These are phyloP conservation scores for Termitomyces sp. DNA, from an alignment of 768 basidiomycete genomes.

Conservation along the genomic window DNA sequence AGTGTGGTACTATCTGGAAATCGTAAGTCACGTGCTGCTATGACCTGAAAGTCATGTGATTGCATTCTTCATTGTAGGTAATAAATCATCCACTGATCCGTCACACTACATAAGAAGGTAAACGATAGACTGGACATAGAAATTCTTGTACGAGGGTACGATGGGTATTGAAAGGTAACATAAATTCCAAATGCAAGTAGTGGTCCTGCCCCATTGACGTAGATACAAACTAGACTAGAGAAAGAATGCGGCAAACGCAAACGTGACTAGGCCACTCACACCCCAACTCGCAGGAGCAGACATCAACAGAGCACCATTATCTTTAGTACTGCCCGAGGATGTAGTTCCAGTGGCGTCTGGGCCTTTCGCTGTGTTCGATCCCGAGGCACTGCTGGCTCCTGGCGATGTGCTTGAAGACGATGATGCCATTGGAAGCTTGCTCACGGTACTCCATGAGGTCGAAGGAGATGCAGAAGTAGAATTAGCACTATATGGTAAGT, in stretches of 20 bases:
- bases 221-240: constrained; percentile 7
- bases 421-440: constrained; percentile 38
- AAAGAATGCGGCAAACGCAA: constrained; percentile 9
- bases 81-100: too few relatives aligned
- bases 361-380: constrained; percentile 11
- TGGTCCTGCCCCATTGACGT: neutral
- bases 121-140: too few relatives aligned
- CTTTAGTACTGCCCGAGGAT: neutral
- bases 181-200: neutral
- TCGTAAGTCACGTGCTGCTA: neutral
- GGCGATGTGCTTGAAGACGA: constrained; percentile 19
- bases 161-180: too few relatives aligned
- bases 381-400: neutral
- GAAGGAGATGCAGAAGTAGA: constrained; percentile 35
- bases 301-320: constrained; percentile 7
- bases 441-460: constrained; percentile 46
- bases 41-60: too few relatives aligned
- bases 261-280: constrained; percentile 5
- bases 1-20: neutral
- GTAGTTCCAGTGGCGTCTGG: constrained; percentile 6
- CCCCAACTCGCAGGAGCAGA: constrained; percentile 6
- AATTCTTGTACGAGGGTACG: neutral
- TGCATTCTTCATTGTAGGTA: too few relatives aligned
- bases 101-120: neutral
- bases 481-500: constrained; percentile 51